phyloP scores from a whole-genome alignment of 768 basidiomycete genomes.

The Boletus bicolor region DNA sequence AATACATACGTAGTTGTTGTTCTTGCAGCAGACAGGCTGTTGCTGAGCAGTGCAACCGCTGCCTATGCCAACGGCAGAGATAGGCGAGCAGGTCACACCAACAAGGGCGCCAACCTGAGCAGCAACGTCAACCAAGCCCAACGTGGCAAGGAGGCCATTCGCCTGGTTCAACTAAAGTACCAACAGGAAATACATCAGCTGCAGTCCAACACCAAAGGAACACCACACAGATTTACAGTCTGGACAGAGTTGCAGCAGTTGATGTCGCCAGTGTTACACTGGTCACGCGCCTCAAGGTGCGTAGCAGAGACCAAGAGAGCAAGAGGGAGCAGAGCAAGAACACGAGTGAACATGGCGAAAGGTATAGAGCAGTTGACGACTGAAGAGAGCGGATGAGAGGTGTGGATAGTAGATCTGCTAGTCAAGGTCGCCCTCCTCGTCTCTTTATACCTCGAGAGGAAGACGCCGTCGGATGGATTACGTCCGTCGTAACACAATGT shows the following conservation, averaged over 20 bases:
- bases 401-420: background rate
- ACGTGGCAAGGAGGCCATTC: rapidly evolving
- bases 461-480: conserved; percentile 3
- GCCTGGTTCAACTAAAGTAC: background rate
- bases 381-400: background rate
- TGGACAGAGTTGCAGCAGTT: conserved; percentile 13
- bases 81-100: background rate
- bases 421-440: too few species aligned
- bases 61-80: background rate
- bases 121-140: background rate
- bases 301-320: conserved; percentile 14
- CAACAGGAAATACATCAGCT: background rate
- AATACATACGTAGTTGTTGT: conserved; percentile 1
- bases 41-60: background rate
- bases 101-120: background rate
- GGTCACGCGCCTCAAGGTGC: conserved; percentile 1
- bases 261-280: conserved; percentile 5
- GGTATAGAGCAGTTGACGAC: background rate
- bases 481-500: background rate
- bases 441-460: conserved; percentile 14
- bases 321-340: too few species aligned
- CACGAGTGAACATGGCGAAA: background rate
- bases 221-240: background rate
- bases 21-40: conserved; percentile 9
- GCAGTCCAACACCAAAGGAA: too few species aligned